phyloP scores from a whole-genome alignment of 371 early-diverging fungal genomes.

The Chytridiales sp. region DNA sequence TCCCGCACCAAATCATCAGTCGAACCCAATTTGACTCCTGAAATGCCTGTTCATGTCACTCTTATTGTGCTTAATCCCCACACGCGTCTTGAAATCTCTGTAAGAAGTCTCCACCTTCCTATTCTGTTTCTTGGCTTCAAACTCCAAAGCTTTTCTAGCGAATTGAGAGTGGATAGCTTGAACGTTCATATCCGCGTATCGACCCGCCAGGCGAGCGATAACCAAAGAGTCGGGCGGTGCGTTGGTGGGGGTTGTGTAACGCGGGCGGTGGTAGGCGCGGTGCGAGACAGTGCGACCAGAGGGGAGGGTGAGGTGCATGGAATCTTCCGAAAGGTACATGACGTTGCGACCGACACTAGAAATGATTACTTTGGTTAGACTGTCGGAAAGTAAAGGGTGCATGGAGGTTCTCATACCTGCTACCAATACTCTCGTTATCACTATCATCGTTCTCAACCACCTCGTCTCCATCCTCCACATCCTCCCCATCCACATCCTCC shows the following conservation, averaged over 20 bases:
- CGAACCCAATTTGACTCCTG: conserved; percentile 28
- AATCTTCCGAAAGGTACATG: conserved; percentile 24
- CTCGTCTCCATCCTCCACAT: conserved; percentile 32
- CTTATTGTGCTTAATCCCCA: conserved; percentile 20
- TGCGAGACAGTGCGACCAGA: conserved; percentile 20
- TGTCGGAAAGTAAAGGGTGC: neutral
- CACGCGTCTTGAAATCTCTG: conserved; percentile 23
- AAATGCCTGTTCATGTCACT: conserved; percentile 25
- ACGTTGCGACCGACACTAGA: neutral
- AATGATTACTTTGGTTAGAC: neutral
- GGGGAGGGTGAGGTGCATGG: conserved; percentile 18
- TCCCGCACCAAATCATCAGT: too few species aligned
- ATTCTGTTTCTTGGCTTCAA: conserved; percentile 29
- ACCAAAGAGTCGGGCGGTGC: conserved; percentile 14
- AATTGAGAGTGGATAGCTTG: conserved; percentile 14
- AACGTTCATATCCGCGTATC: conserved; percentile 20
- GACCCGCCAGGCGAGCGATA: conserved; percentile 14
- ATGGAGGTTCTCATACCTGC: neutral
- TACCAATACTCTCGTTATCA: conserved; percentile 17
- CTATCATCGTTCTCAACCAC: conserved; percentile 25
- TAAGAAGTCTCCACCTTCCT: conserved; percentile 19
- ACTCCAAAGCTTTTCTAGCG: conserved; percentile 16
- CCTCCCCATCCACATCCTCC: conserved; percentile 52
- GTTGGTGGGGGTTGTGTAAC: conserved; percentile 15
- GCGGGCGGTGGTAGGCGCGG: conserved; percentile 16